A percentile compares a stretch with the other conserved stretches of the same genome.
Conservation (phyloP, 2,329 filamentous ascomycete genomes). For the Lomentospora prolificans region DNA sequence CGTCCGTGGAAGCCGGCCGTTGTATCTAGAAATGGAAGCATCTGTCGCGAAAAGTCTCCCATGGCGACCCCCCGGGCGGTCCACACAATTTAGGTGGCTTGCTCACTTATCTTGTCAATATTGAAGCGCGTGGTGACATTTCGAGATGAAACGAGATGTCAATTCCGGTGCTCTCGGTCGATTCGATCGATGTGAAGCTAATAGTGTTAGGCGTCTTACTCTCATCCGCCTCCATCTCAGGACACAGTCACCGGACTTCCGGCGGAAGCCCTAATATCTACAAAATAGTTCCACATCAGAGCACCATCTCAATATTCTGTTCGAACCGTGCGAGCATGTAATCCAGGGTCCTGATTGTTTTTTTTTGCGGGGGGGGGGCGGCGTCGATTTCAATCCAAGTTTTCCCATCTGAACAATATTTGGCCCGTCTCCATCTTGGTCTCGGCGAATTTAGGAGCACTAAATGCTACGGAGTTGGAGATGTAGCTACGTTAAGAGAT, state of each 20-base stretch:
- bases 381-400: constrained; percentile 11
- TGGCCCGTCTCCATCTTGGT: constrained; percentile 33
- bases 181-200: constrained; percentile 49
- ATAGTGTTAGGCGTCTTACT: too few relatives aligned
- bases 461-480: background rate
- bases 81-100: constrained; percentile 43
- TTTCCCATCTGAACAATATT: constrained; percentile 36
- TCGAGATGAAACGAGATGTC: constrained; percentile 44
- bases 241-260: constrained; percentile 15
- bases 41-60: constrained; percentile 23
- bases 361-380: too few relatives aligned
- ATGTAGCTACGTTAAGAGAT: background rate
- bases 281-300: too few relatives aligned
- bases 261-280: too few relatives aligned
- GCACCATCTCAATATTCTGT: too few relatives aligned
- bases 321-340: too few relatives aligned
- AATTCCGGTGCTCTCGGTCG: constrained; percentile 36
- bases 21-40: constrained; percentile 40
- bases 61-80: constrained; percentile 25
- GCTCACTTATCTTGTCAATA: constrained; percentile 34
- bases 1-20: constrained; percentile 33
- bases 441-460: too few relatives aligned
- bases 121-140: constrained; percentile 36
- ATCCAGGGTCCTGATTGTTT: too few relatives aligned
- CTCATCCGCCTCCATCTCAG: constrained; percentile 26